Conservation (phyloP, 2,329 filamentous ascomycete genomes). For the Cladosporium cucumerinum region DNA sequence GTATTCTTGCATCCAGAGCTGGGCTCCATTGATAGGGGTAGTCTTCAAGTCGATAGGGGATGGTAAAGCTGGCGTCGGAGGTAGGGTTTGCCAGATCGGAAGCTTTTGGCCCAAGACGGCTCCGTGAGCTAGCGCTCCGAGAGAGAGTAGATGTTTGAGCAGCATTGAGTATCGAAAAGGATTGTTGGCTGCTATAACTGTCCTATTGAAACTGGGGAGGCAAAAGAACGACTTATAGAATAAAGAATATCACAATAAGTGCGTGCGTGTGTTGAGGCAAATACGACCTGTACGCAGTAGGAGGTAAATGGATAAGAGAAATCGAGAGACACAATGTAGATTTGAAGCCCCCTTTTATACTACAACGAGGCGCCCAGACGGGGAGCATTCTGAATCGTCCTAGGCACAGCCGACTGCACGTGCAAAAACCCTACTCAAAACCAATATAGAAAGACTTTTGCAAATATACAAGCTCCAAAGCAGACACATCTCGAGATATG, state of each 20-base stretch:
- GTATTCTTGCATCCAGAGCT: slow-evolving; percentile 45
- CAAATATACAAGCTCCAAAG: background rate
- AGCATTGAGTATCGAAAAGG: background rate
- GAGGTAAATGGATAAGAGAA: background rate
- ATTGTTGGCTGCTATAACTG: background rate
- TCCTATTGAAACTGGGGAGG: background rate
- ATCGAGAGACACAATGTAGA: background rate
- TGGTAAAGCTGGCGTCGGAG: slow-evolving; percentile 39
- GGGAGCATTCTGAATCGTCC: background rate
- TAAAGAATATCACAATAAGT: background rate
- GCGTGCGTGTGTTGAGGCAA: background rate
- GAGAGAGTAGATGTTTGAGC: background rate
- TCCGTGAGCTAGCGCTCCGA: background rate
- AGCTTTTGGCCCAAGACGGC: background rate
- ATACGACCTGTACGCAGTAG: background rate
- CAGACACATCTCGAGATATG: background rate
- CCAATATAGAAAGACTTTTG: background rate
- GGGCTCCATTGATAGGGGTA: slow-evolving; percentile 37
- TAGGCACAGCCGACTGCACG: background rate
- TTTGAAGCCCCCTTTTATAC: background rate
- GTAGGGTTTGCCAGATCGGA: slow-evolving; percentile 31
- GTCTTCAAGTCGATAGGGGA: slow-evolving; percentile 37
- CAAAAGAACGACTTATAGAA: background rate
- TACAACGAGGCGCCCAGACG: background rate
- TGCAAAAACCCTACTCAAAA: background rate